Base-by-base conservation (phyloP, 352 stramenopile genomes). In the Phytophthora uliginosa region DNA sequence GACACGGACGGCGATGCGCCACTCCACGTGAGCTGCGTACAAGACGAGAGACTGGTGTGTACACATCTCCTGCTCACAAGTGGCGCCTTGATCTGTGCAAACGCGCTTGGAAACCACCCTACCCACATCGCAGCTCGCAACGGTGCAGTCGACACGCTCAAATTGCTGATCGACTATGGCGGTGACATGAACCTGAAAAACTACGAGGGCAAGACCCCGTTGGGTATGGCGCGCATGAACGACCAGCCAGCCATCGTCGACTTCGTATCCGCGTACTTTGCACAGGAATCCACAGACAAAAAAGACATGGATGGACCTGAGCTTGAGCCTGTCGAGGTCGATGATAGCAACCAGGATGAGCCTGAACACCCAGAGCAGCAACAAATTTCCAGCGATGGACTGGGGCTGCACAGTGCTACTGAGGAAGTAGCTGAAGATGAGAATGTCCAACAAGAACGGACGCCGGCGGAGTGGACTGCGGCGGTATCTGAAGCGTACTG, bases 161-260 rank as follows among this genome's bases (percentile, higher is more conserved):
- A 84, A 48, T 48, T 96, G 24, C 81, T 96, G 3, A 66, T 96
- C 1, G 83, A 95, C 24, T 97, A 96, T 51, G 81, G 85, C 12
- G 83, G 83, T 3, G 89, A 95, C 42, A 93, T 97, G 82, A 97
- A 95, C 59, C 63, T 93, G 6, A 92, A 91, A 48, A 97, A 97
- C 51, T 97, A 94, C 33, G 81, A 88, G 9, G 87, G 88, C 2
- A 92, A 90, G 53, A 96, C 89, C 6, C 86, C 89, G 3, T 62
- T 96, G 1, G 90, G 88, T 8, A 83, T 94, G 70, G 89, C 89
- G 5, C 82, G 89, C 3, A 95, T 97, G 87, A 71, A 85, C 36
- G 36, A 80, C 38, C 88, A 94, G 58, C 69, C 69, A 51, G 59
- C 50, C 0, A 73, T 95, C 24, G 84, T 95, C 10, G 62, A 89